These are phyloP conservation scores for Salvia splendens DNA, from an alignment of 257 asterid genomes.

Conservation along the genomic window DNA sequence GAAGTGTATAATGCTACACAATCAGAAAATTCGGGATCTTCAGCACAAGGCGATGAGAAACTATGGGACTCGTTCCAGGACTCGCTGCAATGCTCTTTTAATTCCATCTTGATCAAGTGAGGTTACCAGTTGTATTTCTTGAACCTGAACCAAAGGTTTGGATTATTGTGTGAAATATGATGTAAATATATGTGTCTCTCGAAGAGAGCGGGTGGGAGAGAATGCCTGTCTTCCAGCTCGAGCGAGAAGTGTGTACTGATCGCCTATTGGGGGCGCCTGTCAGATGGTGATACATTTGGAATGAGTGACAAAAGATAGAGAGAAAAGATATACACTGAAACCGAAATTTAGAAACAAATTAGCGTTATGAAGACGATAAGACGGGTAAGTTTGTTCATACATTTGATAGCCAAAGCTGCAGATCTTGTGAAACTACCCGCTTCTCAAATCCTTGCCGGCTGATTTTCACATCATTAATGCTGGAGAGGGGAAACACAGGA, in stretches of 20 bases:
- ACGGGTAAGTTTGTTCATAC: slow-evolving; percentile 38
- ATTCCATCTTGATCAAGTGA: slow-evolving; percentile 95
- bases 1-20: background rate
- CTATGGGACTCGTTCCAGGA: slow-evolving; percentile 84
- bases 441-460: slow-evolving; percentile 93
- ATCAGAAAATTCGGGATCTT: background rate
- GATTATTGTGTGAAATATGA: background rate
- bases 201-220: background rate
- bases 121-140: slow-evolving; percentile 85
- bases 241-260: slow-evolving; percentile 85
- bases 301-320: background rate
- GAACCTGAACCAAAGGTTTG: slow-evolving; percentile 56
- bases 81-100: slow-evolving; percentile 76
- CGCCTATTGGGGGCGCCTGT: slow-evolving; percentile 78
- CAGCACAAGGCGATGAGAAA: background rate
- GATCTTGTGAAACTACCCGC: slow-evolving; percentile 91
- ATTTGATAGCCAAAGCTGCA: slow-evolving; percentile 98
- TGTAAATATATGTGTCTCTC: background rate
- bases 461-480: slow-evolving; percentile 63
- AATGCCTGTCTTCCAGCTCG: slow-evolving; percentile 96
- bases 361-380: background rate
- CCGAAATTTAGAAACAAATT: background rate
- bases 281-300: slow-evolving; percentile 15
- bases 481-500: slow-evolving; percentile 30
- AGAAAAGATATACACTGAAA: background rate